Conservation (phyloP, 2,329 filamentous ascomycete genomes). For the Colletotrichum musicola region DNA sequence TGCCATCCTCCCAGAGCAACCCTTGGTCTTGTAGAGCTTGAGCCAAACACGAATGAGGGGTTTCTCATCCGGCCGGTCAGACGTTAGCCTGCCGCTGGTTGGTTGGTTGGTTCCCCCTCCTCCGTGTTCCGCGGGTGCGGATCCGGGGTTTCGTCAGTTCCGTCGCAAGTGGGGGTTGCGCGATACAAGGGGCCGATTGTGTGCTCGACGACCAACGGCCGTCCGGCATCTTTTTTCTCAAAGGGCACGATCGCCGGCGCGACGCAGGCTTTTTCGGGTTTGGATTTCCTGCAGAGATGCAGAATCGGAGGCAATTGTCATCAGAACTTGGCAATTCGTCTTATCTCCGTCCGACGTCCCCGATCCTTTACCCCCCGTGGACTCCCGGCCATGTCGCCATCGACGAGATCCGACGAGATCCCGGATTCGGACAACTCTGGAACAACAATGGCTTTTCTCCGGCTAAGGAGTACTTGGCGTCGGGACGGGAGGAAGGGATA, state of each 20-base stretch:
- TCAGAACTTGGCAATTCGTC: not conserved
- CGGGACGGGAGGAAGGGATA: not conserved
- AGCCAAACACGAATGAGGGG: slow-evolving; percentile 19
- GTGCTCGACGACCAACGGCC: slow-evolving; percentile 29
- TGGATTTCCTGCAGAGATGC: not conserved
- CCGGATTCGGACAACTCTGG: not conserved
- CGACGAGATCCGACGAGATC: no score
- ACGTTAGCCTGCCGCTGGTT: not conserved
- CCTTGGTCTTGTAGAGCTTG: no score
- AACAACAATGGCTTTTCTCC: not conserved
- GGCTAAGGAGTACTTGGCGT: not conserved
- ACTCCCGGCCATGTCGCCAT: no score
- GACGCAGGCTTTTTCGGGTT: not conserved
- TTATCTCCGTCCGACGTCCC: not conserved
- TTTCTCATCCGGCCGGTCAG: not conserved
- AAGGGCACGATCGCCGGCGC: not conserved
- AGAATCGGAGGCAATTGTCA: not conserved
- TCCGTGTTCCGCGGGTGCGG: slow-evolving; percentile 3
- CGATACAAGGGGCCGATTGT: slow-evolving; percentile 37
- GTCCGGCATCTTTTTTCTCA: slow-evolving; percentile 1
- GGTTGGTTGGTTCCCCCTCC: not conserved
- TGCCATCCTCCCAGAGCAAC: no score
- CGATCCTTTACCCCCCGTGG: no score
- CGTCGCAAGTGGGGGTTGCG: slow-evolving; percentile 30
- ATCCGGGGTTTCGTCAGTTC: slow-evolving; percentile 19